phyloP scores from a whole-genome alignment of 2,329 filamentous ascomycete species.

The Botrytis galanthina region DNA sequence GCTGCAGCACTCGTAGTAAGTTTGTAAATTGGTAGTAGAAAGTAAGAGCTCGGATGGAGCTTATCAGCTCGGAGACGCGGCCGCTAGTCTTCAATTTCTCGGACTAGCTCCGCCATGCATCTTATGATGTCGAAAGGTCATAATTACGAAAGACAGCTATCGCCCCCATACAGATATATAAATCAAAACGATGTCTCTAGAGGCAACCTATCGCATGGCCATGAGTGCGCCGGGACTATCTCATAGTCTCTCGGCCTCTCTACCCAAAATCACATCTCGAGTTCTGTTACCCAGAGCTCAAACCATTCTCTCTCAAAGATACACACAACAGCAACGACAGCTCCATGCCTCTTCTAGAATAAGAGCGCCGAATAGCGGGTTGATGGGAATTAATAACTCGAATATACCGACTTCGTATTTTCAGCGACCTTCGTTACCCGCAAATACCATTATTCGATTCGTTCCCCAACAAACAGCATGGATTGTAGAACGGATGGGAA shows the following conservation, averaged over 20 bases:
- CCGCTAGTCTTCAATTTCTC: conserved; percentile 14
- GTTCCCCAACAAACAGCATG: conserved; percentile 99
- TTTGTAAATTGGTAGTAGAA: not conserved
- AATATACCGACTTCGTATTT: conserved; percentile 72
- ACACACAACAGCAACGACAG: conserved; percentile 32
- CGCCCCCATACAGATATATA: not conserved
- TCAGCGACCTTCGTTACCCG: conserved; percentile 70
- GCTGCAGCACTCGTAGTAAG: not conserved
- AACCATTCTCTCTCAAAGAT: conserved; percentile 25
- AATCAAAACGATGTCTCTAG: conserved; percentile 27
- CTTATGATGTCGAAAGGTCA: conserved; percentile 7
- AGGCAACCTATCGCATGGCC: conserved; percentile 30
- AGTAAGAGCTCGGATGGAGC: not conserved
- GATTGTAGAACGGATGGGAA: conserved; percentile 99
- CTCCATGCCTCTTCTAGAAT: conserved; percentile 32
- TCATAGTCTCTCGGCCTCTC: conserved; percentile 24
- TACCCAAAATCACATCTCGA: conserved; percentile 25
- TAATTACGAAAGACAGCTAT: not conserved
- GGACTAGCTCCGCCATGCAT: not conserved
- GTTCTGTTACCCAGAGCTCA: conserved; percentile 28
- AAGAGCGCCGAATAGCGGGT: conserved; percentile 32
- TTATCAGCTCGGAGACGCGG: not conserved
- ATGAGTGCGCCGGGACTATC: conserved; percentile 30
- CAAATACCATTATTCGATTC: conserved; percentile 93
- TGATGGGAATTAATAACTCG: conserved; percentile 39